Conservation (phyloP, 73 alveolate genomes). For the Paramecium primaurelia region DNA sequence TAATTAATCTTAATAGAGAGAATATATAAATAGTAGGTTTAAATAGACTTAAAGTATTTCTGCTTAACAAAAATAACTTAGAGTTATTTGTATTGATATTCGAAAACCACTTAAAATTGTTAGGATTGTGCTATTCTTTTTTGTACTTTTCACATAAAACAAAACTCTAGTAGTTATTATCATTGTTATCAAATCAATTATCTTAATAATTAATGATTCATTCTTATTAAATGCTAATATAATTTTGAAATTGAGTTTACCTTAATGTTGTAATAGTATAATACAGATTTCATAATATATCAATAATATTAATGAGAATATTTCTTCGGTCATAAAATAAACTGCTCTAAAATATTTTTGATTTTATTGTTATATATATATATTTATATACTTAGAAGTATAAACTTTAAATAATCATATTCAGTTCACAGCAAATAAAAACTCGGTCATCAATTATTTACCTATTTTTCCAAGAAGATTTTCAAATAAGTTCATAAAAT, state of each 20-base stretch:
- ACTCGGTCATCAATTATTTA: neutral
- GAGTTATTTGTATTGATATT: neutral
- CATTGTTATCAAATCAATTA: neutral
- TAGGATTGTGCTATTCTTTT: neutral
- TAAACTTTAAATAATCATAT: neutral
- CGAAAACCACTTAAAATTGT: neutral
- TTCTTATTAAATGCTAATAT: neutral
- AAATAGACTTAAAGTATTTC: neutral
- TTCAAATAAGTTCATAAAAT: neutral
- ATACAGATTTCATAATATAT: neutral
- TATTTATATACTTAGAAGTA: neutral
- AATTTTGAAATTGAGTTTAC: neutral
- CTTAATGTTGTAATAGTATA: neutral
- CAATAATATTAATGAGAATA: neutral
- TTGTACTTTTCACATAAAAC: neutral
- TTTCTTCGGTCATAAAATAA: neutral
- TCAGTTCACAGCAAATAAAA: constrained; percentile 7
- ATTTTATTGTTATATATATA: neutral
- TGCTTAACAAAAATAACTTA: neutral
- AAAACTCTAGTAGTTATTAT: neutral
- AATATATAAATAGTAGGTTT: neutral
- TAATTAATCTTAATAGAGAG: neutral
- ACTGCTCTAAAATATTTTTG: neutral
- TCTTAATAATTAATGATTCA: neutral
- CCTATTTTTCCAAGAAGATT: neutral